Percentiles rank a stretch among this genome's conserved stretches.
Conservation (phyloP, 2,329 filamentous ascomycete genomes). For the Gremmenia infestans region DNA sequence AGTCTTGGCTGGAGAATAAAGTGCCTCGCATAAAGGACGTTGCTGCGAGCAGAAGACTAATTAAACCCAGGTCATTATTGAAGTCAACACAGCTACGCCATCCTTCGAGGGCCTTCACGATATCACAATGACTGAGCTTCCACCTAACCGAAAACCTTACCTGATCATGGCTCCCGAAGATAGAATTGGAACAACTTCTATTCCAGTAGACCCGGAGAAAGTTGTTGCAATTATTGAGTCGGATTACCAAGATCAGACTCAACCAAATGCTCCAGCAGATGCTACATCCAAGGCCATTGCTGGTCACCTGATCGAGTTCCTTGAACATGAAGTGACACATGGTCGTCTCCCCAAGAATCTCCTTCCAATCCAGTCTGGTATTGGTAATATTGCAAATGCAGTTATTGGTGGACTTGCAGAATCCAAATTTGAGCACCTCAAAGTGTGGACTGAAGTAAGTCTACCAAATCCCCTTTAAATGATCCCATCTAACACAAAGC, state of each 20-base stretch:
- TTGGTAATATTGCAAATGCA: constrained; percentile 90
- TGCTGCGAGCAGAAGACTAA: constrained; percentile 3
- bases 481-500: not conserved
- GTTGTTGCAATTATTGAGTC: constrained; percentile 81
- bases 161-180: constrained; percentile 82
- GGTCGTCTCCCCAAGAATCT: constrained; percentile 73
- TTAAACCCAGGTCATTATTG: constrained; percentile 64
- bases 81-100: constrained; percentile 83
- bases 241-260: constrained; percentile 73
- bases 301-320: constrained; percentile 72
- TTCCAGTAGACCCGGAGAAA: constrained; percentile 79
- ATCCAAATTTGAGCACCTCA: constrained; percentile 80
- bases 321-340: constrained; percentile 78
- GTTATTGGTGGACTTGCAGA: constrained; percentile 78
- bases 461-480: not conserved
- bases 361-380: constrained; percentile 79
- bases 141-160: constrained; percentile 77
- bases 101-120: constrained; percentile 87
- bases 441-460: constrained; percentile 74
- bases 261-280: constrained; percentile 72
- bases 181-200: constrained; percentile 75
- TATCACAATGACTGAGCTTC: constrained; percentile 83
- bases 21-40: not conserved
- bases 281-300: constrained; percentile 69
- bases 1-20: not conserved